Conservation (phyloP, 352 stramenopile species). For the Pythium guiyangense region DNA sequence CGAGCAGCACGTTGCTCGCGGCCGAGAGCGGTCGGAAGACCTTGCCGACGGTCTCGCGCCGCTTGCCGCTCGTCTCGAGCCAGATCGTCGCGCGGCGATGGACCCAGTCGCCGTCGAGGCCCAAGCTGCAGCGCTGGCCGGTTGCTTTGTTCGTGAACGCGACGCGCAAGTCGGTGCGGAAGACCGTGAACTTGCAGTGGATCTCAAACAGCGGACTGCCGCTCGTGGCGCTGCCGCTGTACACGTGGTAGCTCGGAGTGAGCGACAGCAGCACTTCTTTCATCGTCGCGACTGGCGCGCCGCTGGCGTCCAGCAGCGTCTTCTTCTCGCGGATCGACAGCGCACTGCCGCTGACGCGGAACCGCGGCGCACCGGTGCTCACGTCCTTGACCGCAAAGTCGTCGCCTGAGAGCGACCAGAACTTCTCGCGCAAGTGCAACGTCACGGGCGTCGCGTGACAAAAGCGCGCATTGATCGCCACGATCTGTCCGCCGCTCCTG, state of each 20-base stretch:
- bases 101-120: slow-evolving; percentile 20
- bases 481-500: background rate
- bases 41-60: slow-evolving; percentile 11
- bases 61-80: slow-evolving; percentile 13
- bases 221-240: slow-evolving; percentile 1
- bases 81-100: slow-evolving; percentile 20
- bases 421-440: slow-evolving; percentile 23
- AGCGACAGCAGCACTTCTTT: slow-evolving; percentile 14
- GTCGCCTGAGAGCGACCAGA: slow-evolving; percentile 19
- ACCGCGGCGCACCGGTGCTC: slow-evolving; percentile 10
- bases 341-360: slow-evolving; percentile 17
- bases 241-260: slow-evolving; percentile 18
- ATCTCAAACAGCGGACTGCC: slow-evolving; percentile 11
- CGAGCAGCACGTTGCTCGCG: slow-evolving; percentile 12
- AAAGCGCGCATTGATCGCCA: slow-evolving; percentile 9
- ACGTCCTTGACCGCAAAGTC: slow-evolving; percentile 23
- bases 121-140: slow-evolving; percentile 12
- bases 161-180: slow-evolving; percentile 14
- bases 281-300: slow-evolving; percentile 18
- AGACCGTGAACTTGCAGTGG: slow-evolving; percentile 15
- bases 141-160: slow-evolving; percentile 17
- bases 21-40: slow-evolving; percentile 18
- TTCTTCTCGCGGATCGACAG: slow-evolving; percentile 19
- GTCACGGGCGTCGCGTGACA: slow-evolving; percentile 14
- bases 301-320: slow-evolving; percentile 19